phyloP scores from a whole-genome alignment of 1,284 basidiomycete species.

The Coriolopsis trogii region DNA sequence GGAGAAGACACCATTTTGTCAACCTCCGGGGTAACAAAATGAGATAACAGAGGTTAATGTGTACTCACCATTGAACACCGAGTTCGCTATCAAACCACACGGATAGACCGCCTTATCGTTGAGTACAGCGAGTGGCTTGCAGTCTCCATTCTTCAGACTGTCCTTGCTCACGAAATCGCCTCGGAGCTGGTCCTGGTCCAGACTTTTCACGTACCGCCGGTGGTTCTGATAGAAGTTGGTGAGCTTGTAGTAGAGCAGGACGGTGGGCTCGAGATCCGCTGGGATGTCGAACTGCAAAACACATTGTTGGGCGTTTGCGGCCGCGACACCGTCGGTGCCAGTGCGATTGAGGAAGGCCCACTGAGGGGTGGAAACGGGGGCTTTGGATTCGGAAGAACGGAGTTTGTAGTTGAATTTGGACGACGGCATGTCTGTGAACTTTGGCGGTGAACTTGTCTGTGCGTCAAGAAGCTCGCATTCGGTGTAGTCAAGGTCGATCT shows the following conservation, averaged over 20 bases:
- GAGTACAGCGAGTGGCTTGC: constrained; percentile 79
- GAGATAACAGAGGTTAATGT: not conserved
- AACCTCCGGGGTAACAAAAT: not conserved
- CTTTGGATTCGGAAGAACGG: constrained; percentile 56
- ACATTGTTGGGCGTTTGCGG: constrained; percentile 63
- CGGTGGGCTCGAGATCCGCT: constrained; percentile 71
- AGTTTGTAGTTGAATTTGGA: constrained; percentile 70
- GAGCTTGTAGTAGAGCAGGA: constrained; percentile 97
- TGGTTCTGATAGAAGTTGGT: constrained; percentile 99
- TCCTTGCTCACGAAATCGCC: constrained; percentile 63
- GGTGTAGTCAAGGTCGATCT: constrained; percentile 97
- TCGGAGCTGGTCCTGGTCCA: constrained; percentile 84
- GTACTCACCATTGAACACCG: constrained; percentile 91
- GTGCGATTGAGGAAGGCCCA: constrained; percentile 71
- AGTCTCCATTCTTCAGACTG: constrained; percentile 76
- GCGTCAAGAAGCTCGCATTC: constrained; percentile 68
- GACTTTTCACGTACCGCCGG: constrained; percentile 94
- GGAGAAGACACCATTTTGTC: not conserved
- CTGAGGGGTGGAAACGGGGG: constrained; percentile 52
- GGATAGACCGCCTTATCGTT: constrained; percentile 78
- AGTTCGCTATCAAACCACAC: constrained; percentile 98
- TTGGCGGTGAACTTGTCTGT: constrained; percentile 23
- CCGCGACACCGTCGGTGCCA: constrained; percentile 41
- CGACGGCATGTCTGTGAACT: constrained; percentile 58
- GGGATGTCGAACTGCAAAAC: constrained; percentile 84